phyloP scores from a whole-genome alignment of 2,329 filamentous ascomycete species.

The Colletotrichum sp. region DNA sequence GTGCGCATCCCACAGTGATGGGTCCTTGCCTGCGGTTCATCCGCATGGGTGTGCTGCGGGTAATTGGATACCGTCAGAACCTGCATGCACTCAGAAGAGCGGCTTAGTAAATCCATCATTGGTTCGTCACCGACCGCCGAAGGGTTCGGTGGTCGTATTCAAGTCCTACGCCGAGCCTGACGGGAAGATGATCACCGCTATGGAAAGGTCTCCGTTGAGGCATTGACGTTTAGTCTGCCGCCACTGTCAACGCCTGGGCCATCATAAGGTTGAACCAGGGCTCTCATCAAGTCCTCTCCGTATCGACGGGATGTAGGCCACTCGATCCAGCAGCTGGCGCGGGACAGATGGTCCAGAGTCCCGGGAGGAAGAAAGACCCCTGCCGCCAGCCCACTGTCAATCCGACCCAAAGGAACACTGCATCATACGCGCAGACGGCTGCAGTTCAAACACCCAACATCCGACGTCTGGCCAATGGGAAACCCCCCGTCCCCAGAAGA shows the following conservation, averaged over 20 bases:
- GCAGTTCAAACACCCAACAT: conserved; percentile 1
- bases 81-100: not conserved
- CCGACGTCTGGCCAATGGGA: not conserved
- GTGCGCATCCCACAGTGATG: not conserved
- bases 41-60: not conserved
- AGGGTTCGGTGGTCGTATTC: not conserved
- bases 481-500: not conserved
- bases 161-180: not conserved
- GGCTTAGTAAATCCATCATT: not conserved
- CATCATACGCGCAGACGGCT: not conserved
- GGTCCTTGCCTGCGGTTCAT: not conserved
- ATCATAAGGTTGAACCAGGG: not conserved
- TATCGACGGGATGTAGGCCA: not conserved
- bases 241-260: not conserved
- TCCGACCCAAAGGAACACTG: not conserved
- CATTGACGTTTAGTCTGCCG: not conserved
- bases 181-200: not conserved
- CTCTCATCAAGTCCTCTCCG: not conserved
- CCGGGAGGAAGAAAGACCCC: not conserved
- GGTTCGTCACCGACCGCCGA: not conserved
- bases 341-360: not conserved
- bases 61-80: not conserved
- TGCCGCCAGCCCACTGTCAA: not conserved
- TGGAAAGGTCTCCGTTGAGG: not conserved
- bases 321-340: not conserved